Evolutionary conservation across 768 basidiomycete species (phyloP), one percentile per base, ranked within the genome.

Genomic region (Coprinopsis cinerea): DNA sequence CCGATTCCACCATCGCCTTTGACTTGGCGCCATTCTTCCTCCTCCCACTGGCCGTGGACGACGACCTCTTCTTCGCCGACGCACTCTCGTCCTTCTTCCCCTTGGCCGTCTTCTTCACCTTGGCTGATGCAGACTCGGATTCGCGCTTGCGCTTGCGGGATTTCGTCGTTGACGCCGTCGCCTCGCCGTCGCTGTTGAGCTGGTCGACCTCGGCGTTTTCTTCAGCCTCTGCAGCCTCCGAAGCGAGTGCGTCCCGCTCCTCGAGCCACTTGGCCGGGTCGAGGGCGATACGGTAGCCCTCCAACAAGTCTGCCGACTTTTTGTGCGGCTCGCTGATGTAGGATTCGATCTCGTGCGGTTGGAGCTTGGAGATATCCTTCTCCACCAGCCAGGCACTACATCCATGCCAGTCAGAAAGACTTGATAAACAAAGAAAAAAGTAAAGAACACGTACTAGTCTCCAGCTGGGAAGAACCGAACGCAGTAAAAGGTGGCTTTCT

Each of bases 401-500:
- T 23, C n/a, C n/a, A n/a, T n/a, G n/a, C n/a, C n/a, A n/a, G n/a
- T n/a, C n/a, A n/a, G n/a, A 55, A 28, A 46, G 22, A 49, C 9
- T 50, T 23, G 18, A 39, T 2, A 23, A 61, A 15, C 26, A 13
- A 50, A 41, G 25, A 25, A 10, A 39, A 9, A 43, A 43, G 34
- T 34, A 26, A 45, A 46, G 23, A 46, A 49, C 18, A 83, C 95
- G 65, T 60, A 98, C 96, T 84, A 89, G 68, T 97, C 95, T 45
- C 89, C 93, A 24, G 78, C 79, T 3, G 96, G 93, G 78, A 96
- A 98, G 78, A 94, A 99, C 55, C 85, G 75, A 26, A 80, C 68
- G 47, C 75, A 77, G 67, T 88, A 85, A 56, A 82, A 85, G 11
- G 70, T 72, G 9, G 78, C 71, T 67, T 88, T 93, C 68, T 85